Evolutionary conservation across 192 early-diverging fungal genomes (phyloP).

Genomic region (Backusella morwellensis): DNA sequence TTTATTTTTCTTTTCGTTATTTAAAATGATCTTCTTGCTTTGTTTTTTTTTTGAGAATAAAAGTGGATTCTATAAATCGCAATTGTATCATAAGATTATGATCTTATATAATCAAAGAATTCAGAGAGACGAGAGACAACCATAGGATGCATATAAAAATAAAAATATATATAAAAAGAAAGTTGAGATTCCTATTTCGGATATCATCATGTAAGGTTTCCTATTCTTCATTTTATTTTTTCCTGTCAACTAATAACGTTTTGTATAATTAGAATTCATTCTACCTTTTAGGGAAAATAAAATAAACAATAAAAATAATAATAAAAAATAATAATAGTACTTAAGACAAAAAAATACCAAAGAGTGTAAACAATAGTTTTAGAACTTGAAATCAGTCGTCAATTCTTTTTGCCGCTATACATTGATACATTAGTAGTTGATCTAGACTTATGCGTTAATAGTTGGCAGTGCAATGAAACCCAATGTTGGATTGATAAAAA

Average conservation of each 20-base stretch:
- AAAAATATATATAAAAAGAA: neutral
- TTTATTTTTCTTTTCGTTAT: neutral
- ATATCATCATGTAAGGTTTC: neutral
- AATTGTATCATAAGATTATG: neutral
- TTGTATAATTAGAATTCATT: neutral
- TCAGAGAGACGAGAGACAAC: neutral
- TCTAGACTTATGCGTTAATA: conserved; percentile 2
- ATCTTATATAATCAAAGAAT: neutral
- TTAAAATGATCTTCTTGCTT: neutral
- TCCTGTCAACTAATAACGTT: neutral
- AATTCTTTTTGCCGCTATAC: neutral
- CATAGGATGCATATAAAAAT: neutral
- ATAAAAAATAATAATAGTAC: neutral
- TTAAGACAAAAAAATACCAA: neutral
- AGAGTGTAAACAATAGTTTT: neutral
- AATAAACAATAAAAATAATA: neutral
- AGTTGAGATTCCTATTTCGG: neutral
- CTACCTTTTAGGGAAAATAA: neutral
- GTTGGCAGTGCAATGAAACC: neutral
- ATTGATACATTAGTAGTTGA: neutral
- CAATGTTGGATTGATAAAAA: neutral
- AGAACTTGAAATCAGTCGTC: neutral
- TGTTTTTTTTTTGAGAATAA: no score
- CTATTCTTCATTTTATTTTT: neutral
- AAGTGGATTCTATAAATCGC: neutral